A percentile compares a stretch with the other conserved stretches of the same genome.
These are phyloP conservation scores for Rhazya stricta DNA, from an alignment of 257 asterid species.

Conservation along the genomic window DNA sequence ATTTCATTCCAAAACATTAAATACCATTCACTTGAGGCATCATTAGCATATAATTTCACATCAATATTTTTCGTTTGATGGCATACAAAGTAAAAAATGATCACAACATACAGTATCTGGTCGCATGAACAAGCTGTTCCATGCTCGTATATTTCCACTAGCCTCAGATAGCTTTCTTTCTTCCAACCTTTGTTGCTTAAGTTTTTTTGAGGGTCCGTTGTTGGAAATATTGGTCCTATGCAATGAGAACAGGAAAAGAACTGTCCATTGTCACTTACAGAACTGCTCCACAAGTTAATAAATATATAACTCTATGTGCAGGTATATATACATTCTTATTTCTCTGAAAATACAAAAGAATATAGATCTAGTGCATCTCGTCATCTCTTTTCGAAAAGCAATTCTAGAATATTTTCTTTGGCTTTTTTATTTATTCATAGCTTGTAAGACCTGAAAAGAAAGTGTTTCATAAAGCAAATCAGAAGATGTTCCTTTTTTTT, in stretches of 20 bases:
- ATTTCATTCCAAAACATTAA: neutral
- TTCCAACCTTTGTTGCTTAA: conserved; percentile 62
- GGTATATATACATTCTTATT: neutral
- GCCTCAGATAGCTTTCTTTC: conserved; percentile 86
- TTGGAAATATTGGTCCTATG: conserved; percentile 37
- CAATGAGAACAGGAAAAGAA: conserved; percentile 4
- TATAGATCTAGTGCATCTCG: neutral
- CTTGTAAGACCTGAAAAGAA: neutral
- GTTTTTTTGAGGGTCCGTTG: conserved; percentile 48
- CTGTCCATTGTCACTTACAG: neutral
- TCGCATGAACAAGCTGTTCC: conserved; percentile 90
- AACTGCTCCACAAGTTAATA: neutral
- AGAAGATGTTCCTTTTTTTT: neutral
- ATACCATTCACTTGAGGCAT: neutral
- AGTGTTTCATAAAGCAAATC: neutral
- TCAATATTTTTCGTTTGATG: neutral
- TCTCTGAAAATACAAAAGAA: neutral
- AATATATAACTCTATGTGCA: neutral
- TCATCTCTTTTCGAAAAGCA: neutral
- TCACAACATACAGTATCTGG: conserved; percentile 70
- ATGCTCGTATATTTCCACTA: conserved; percentile 74
- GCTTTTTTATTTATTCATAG: neutral
- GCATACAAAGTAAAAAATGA: neutral
- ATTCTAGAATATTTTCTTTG: neutral
- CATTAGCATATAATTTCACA: neutral